Percentiles rank a stretch among this genome's conserved stretches.
These are phyloP conservation scores for Hypholoma sublateritium DNA, from an alignment of 768 basidiomycete species.

Conservation along the genomic window DNA sequence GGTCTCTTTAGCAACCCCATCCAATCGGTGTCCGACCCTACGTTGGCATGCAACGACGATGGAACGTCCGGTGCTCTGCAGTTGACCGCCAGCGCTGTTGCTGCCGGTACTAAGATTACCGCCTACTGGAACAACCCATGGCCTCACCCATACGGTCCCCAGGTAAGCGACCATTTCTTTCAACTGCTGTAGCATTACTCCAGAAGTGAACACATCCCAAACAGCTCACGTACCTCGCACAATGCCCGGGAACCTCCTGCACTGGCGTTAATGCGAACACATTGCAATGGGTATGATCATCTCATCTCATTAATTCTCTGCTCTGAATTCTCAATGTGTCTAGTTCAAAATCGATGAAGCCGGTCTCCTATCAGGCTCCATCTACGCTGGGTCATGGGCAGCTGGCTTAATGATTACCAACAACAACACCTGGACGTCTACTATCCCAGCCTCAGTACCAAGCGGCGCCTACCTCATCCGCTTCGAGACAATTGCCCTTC, in stretches of 20 bases:
- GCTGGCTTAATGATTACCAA: conserved; percentile 43
- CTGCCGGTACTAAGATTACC: conserved; percentile 41
- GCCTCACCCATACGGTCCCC: conserved; percentile 44
- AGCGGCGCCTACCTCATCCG: conserved; percentile 47
- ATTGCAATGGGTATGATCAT: conserved; percentile 39
- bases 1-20: conserved; percentile 37
- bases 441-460: conserved; percentile 43
- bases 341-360: conserved; percentile 50
- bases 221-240: conserved; percentile 44
- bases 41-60: conserved; percentile 47
- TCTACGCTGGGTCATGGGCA: conserved; percentile 39
- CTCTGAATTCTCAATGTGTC: background rate
- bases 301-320: background rate
- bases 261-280: conserved; percentile 35
- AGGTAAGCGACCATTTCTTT: conserved; percentile 25
- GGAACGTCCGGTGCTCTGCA: conserved; percentile 40
- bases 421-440: conserved; percentile 46
- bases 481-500: conserved; percentile 48
- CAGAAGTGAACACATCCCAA: background rate
- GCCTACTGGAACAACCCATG: conserved; percentile 47
- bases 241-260: conserved; percentile 44
- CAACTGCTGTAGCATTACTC: background rate
- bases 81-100: conserved; percentile 36
- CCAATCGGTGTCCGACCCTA: conserved; percentile 32
- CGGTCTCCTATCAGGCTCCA: conserved; percentile 43